phyloP scores from a whole-genome alignment of 495 filamentous ascomycete species.

The Penicillium ochrochloron region DNA sequence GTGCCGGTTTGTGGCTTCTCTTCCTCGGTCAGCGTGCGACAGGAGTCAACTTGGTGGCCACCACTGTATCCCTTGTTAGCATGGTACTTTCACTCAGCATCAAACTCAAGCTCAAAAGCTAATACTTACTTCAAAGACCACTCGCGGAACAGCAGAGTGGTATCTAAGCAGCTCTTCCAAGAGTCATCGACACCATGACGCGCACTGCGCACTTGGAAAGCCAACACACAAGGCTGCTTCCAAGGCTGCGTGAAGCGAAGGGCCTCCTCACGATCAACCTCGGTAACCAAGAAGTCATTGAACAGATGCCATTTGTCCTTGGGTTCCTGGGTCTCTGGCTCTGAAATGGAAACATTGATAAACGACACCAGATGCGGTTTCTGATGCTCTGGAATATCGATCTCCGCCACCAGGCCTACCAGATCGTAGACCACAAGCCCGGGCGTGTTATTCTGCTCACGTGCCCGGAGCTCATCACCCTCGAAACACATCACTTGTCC shows the following conservation, averaged over 20 bases:
- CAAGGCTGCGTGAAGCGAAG: conserved; percentile 84
- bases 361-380: conserved; percentile 91
- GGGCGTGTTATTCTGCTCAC: conserved; percentile 64
- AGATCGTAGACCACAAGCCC: conserved; percentile 84
- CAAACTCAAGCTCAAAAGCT: background rate
- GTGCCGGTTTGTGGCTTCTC: conserved; percentile 73
- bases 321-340: conserved; percentile 53
- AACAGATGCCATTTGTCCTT: conserved; percentile 87
- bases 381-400: conserved; percentile 79
- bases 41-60: conserved; percentile 46
- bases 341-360: conserved; percentile 82
- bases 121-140: conserved; percentile 55
- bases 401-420: conserved; percentile 87
- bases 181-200: conserved; percentile 78
- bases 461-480: conserved; percentile 70
- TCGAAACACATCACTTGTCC: conserved; percentile 89
- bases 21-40: conserved; percentile 61
- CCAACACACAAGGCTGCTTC: conserved; percentile 87
- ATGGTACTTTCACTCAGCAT: background rate
- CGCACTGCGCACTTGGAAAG: conserved; percentile 78
- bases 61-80: conserved; percentile 21
- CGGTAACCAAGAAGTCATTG: conserved; percentile 92
- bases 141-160: conserved; percentile 78
- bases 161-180: conserved; percentile 86
- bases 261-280: conserved; percentile 79